Percentiles rank a stretch among this genome's conserved stretches.
phyloP scores from a whole-genome alignment of 2,329 filamentous ascomycete species.

The Zasmidium cellare region DNA sequence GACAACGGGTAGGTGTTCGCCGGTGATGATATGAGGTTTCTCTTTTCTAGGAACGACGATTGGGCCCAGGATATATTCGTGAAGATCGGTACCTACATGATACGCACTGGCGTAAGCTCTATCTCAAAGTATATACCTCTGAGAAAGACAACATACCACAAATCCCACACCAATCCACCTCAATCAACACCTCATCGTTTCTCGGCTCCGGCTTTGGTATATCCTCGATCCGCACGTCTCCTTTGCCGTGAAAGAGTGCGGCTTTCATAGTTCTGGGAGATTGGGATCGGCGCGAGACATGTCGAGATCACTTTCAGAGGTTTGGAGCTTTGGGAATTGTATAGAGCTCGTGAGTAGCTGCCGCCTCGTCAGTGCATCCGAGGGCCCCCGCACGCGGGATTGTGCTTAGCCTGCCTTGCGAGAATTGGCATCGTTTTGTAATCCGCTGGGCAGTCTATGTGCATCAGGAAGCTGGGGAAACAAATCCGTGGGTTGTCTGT shows the following conservation, averaged over 20 bases:
- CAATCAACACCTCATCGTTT: conserved; percentile 20
- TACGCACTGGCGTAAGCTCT: too few relatives aligned
- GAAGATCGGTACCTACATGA: conserved; percentile 21
- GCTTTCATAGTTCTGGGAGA: conserved; percentile 17
- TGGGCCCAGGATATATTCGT: conserved; percentile 25
- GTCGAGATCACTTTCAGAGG: not conserved
- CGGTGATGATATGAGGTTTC: conserved; percentile 17
- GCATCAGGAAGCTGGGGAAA: too few relatives aligned
- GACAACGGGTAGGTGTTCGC: conserved; percentile 11
- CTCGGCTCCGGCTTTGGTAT: conserved; percentile 17
- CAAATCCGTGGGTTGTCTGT: too few relatives aligned
- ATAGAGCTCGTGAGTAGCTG: not conserved
- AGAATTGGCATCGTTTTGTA: too few relatives aligned
- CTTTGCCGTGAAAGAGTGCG: conserved; percentile 21
- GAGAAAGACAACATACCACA: conserved; percentile 15
- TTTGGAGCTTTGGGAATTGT: not conserved
- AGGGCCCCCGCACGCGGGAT: not conserved
- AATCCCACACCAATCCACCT: conserved; percentile 24
- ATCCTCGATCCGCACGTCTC: conserved; percentile 24
- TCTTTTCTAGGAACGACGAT: conserved; percentile 13
- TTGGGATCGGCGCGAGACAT: not conserved
- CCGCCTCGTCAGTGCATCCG: not conserved
- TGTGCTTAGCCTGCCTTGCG: not conserved
- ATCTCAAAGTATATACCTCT: too few relatives aligned
- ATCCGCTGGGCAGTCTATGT: too few relatives aligned